Percentiles rank a stretch among this genome's conserved stretches.
phyloP scores from a whole-genome alignment of 2,329 filamentous ascomycete genomes.

The Acrocalymma vagum region DNA sequence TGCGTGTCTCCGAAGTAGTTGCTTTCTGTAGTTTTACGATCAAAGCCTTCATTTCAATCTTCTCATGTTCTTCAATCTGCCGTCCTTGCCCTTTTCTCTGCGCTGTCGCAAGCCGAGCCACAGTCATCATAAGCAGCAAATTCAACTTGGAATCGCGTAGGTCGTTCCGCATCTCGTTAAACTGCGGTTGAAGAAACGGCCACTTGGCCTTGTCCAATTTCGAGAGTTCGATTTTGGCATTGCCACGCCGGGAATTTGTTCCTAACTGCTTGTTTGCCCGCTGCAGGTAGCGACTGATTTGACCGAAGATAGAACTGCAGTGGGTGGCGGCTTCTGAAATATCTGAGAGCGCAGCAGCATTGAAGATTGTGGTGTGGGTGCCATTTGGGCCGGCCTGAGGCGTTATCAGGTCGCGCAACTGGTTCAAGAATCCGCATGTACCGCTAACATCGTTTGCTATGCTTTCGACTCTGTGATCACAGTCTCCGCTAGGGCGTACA shows the following conservation, averaged over 20 bases:
- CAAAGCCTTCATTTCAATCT: constrained; percentile 3
- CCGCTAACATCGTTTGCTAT: constrained; percentile 19
- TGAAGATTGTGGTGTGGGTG: constrained; percentile 10
- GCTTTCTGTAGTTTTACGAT: constrained; percentile 1
- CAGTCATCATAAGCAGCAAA: constrained; percentile 12
- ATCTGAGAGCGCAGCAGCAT: background rate
- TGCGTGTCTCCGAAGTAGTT: background rate
- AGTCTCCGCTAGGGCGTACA: constrained; percentile 15
- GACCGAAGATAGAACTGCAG: constrained; percentile 3
- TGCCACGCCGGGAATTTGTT: background rate
- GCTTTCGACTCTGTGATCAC: constrained; percentile 6
- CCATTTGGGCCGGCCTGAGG: constrained; percentile 8
- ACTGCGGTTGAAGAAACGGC: constrained; percentile 16
- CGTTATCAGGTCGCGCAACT: constrained; percentile 10
- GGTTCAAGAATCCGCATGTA: constrained; percentile 15
- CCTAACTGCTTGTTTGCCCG: constrained; percentile 3
- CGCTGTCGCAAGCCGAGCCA: constrained; percentile 7
- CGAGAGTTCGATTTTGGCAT: constrained; percentile 3
- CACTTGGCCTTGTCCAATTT: constrained; percentile 12
- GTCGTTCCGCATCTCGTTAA: constrained; percentile 11
- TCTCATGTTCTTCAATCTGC: constrained; percentile 1
- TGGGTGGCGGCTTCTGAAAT: background rate
- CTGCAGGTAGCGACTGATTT: constrained; percentile 1
- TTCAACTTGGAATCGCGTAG: constrained; percentile 12
- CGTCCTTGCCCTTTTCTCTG: background rate